A percentile compares a stretch with the other conserved stretches of the same genome.
phyloP scores from a whole-genome alignment of 805 yeast genomes.

The Pichia phayaonensis region DNA sequence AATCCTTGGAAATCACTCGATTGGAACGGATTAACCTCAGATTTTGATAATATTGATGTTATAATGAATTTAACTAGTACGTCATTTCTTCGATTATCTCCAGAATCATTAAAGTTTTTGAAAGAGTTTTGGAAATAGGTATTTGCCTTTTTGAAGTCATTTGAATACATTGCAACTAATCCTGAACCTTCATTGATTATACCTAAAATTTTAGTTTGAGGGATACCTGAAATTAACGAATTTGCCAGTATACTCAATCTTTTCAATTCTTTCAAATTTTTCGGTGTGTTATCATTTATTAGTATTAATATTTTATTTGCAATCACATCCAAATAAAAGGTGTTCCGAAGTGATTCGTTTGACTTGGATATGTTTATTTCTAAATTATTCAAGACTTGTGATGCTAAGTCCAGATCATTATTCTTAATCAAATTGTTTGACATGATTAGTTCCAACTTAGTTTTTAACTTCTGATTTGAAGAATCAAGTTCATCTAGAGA shows the following conservation, averaged over 20 bases:
- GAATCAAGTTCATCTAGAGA: conserved; percentile 2
- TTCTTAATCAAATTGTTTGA: conserved; percentile 32
- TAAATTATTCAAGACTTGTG: conserved; percentile 28
- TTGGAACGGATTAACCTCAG: conserved; percentile 62
- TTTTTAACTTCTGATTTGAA: conserved; percentile 34
- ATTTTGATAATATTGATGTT: conserved; percentile 54
- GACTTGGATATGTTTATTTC: conserved; percentile 32
- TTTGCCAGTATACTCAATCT: conserved; percentile 42
- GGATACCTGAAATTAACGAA: conserved; percentile 51
- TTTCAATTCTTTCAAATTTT: conserved; percentile 29
- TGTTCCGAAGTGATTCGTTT: conserved; percentile 38
- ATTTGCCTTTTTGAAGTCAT: conserved; percentile 49
- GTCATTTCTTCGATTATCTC: conserved; percentile 49
- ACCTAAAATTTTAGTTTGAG: conserved; percentile 71
- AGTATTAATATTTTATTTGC: conserved; percentile 58
- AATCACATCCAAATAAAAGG: conserved; percentile 52
- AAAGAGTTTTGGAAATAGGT: conserved; percentile 43
- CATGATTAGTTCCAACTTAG: conserved; percentile 40
- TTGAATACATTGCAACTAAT: conserved; percentile 51
- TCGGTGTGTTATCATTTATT: conserved; percentile 29
- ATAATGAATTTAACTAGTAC: conserved; percentile 56
- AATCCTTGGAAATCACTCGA: conserved; percentile 54
- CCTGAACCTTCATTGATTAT: conserved; percentile 75
- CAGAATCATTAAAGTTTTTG: conserved; percentile 44
- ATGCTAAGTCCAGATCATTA: conserved; percentile 27